Evolutionary conservation across 2,329 filamentous ascomycete species (phyloP), one percentile per base, ranked within the genome.

Genomic region (Xylariaceae sp.): DNA sequence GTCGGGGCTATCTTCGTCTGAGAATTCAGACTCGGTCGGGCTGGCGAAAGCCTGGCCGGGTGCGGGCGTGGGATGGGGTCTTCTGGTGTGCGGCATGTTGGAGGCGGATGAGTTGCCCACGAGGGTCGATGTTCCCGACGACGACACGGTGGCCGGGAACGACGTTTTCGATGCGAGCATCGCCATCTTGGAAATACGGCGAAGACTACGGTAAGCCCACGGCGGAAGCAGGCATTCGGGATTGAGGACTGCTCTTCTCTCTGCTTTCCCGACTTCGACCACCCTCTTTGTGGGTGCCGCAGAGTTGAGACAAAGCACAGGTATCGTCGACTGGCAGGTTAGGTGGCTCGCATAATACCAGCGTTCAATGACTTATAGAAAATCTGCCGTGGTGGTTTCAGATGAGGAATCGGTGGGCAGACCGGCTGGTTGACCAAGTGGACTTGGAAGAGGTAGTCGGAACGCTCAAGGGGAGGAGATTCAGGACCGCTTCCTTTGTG

Each of bases 21-120:
- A 94, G 74, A 96, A 96, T 67, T 96, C 92, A 34, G 91, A 96
- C 71, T 95, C 90, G 65, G 92, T 96, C 50, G 92, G 92, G 72
- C 90, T 96, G 48, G 85, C 83, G 71, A 89, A 93, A 49, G 75
- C 76, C 61, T 88, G 82, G 60, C 79, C 77, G 15, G 78, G 68
- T 30, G 75, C 74, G 51, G 78, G 76, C 64, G 82, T 75, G 42
- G 78, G 73, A 15, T 81, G 80, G 13, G 76, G 74, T 68, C 84
- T 78, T 68, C 82, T 79, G 45, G 82, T 74, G 34, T 82, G 78
- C 5, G 78, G 70, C 68, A 83, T 78, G 60, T 77, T 74, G 51
- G 80, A 73, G 55, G 81, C 77, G n/a, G 78, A 73, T 11, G 78
- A 72, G 62, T 72, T 76, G n/a, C 80, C 72, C 51, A 77, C 75